Base-by-base conservation (phyloP, 163 green algal genomes). In the Chloroidium sp. region DNA sequence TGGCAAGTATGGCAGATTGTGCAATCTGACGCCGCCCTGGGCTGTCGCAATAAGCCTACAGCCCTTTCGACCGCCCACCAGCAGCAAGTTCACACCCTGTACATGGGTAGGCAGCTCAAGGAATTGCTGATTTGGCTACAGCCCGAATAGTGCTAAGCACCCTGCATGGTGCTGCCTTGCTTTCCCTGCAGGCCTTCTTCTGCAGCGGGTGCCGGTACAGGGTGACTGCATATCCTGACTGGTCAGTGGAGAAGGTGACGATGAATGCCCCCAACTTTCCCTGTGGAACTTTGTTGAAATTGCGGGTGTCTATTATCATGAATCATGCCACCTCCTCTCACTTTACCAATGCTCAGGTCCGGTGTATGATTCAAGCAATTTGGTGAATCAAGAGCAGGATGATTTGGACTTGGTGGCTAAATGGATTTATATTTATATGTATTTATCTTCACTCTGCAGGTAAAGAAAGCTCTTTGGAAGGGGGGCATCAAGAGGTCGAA, bases 141-240 rank as follows among this genome's bases (percentile, higher is more conserved):
- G 2, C 2, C 6, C 57, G 4, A 13, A n/a, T 4, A 13, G 6
- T 57, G 4, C 57, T 78, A 13, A n/a, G 3, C 2, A 64, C 74
- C 57, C 57, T 10, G 14, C 74, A 6, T 77, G 10, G 10, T 60
- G 14, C 36, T 59, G 36, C 14, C 74, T n/a, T n/a, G 12, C 57
- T 62, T 4, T 77, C n/a, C 4, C 74, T 77, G 78, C 84, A 94
- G 92, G 91, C 89, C 3, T 97, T 97, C 85, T 97, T 97, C 87
- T 97, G 92, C 84, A 84, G 88, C 12, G 94, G 94, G 8, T 97
- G 93, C 86, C 89, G 95, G 62, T 98, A 98, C 85, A 86, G 92
- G 0, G 93, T 97, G 3, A 94, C 91, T 2, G 92, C 91, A 1
- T 88, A 90, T 6, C 94, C 93, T 13, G 89, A 95, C 14, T 96